phyloP scores from a whole-genome alignment of 192 early-diverging fungal genomes.

The Oehlia diaphana region DNA sequence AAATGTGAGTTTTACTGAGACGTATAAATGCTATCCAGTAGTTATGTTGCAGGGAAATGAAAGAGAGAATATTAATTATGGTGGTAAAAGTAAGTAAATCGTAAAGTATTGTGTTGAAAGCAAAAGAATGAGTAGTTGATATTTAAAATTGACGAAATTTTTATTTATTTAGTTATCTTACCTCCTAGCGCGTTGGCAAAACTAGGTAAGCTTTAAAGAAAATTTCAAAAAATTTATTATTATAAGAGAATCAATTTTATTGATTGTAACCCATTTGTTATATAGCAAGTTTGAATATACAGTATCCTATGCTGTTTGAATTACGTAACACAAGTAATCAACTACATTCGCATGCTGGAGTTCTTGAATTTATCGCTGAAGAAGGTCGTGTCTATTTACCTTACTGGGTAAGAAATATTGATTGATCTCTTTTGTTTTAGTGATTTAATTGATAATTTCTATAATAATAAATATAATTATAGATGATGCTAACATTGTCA shows the following conservation, averaged over 20 bases:
- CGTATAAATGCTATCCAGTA: constrained; percentile 70
- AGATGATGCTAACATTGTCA: constrained; percentile 92
- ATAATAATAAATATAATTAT: neutral
- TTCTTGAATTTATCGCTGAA: constrained; percentile 97
- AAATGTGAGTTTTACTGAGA: constrained; percentile 47
- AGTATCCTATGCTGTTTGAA: constrained; percentile 91
- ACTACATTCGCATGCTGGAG: constrained; percentile 86
- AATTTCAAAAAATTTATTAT: neutral
- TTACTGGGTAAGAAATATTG: constrained; percentile 71
- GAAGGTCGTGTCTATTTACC: constrained; percentile 95
- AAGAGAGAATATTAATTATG: constrained; percentile 69
- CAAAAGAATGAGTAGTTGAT: too few species aligned
- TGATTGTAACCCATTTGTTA: neutral
- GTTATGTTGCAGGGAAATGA: constrained; percentile 71
- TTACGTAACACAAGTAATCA: constrained; percentile 63
- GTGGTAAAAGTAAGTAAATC: constrained; percentile 71
- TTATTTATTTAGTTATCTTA: constrained; percentile 59
- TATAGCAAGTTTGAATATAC: constrained; percentile 77
- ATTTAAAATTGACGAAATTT: neutral
- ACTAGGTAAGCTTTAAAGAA: constrained; percentile 47
- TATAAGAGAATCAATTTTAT: neutral
- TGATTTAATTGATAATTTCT: neutral
- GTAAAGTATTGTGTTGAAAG: neutral
- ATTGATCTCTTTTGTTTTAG: neutral
- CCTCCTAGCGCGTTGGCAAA: constrained; percentile 74